Conservation (phyloP, 1,284 basidiomycete genomes). For the Agaricales sp. region DNA sequence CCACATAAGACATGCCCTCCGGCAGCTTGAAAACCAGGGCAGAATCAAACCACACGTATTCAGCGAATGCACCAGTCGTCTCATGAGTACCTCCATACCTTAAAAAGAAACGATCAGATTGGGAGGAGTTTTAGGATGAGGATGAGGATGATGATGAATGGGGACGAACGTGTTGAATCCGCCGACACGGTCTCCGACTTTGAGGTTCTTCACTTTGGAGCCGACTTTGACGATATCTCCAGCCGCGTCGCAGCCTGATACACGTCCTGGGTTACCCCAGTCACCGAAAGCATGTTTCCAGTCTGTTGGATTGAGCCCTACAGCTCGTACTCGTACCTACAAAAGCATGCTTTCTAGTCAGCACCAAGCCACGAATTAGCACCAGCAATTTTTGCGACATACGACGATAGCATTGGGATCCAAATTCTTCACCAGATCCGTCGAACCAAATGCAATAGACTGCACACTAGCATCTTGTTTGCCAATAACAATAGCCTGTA, state of each 20-base stretch:
- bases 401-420: neutral
- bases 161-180: neutral
- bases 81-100: neutral
- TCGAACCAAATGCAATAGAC: neutral
- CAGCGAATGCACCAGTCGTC: neutral
- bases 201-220: neutral
- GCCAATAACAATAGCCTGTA: neutral
- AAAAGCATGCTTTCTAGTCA: neutral
- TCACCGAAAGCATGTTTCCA: neutral
- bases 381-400: neutral
- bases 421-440: neutral
- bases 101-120: too few relatives aligned
- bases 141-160: too few relatives aligned
- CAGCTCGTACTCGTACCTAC: neutral
- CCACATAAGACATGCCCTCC: conserved; percentile 7
- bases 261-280: neutral
- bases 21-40: conserved; percentile 2
- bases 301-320: neutral
- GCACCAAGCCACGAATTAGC: neutral
- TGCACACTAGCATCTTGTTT: neutral
- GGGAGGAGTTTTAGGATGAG: too few relatives aligned
- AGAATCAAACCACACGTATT: neutral
- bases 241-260: neutral
- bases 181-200: neutral
- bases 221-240: neutral